A percentile compares a stretch with the other conserved stretches of the same genome.
Evolutionary conservation across 164 flowering plant species (phyloP).

Genomic region (Nelumbo lutea): DNA sequence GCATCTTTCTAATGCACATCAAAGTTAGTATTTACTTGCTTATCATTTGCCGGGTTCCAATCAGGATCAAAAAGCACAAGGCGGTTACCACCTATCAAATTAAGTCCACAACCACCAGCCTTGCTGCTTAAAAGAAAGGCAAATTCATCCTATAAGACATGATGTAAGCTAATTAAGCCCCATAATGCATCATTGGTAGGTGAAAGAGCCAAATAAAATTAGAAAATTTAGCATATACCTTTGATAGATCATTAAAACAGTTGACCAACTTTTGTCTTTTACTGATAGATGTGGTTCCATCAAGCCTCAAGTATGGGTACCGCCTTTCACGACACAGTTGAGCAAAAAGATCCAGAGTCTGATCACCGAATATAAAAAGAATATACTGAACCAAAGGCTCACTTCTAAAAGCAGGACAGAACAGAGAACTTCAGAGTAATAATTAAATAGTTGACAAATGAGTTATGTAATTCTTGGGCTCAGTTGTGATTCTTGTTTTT

Average conservation of each 20-base stretch:
- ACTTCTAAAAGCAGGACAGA: background rate
- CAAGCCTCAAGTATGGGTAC: constrained; percentile 92
- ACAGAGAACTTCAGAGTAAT: background rate
- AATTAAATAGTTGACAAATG: background rate
- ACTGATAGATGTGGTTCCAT: constrained; percentile 87
- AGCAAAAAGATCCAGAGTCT: constrained; percentile 96
- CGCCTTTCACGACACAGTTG: constrained; percentile 96
- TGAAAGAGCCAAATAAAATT: background rate
- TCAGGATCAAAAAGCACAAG: constrained; percentile 98
- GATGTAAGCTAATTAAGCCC: background rate
- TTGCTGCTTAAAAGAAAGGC: constrained; percentile 97
- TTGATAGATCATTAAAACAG: constrained; percentile 70
- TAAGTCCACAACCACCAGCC: constrained; percentile 99
- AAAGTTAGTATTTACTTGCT: constrained; percentile 54
- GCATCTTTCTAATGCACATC: background rate
- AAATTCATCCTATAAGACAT: constrained; percentile 80
- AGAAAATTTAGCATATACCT: constrained; percentile 38
- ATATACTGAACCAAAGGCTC: background rate
- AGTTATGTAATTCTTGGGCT: no score
- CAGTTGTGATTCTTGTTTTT: no score
- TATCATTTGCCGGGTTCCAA: constrained; percentile 99
- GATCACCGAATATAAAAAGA: constrained; percentile 13
- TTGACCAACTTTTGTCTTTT: constrained; percentile 93
- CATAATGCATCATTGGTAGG: constrained; percentile 3
- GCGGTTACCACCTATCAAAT: constrained; percentile 94